A percentile compares a stretch with the other conserved stretches of the same genome.
These are phyloP conservation scores for Euphorbia lathyris DNA, from an alignment of 345 rosid genomes.

Conservation along the genomic window DNA sequence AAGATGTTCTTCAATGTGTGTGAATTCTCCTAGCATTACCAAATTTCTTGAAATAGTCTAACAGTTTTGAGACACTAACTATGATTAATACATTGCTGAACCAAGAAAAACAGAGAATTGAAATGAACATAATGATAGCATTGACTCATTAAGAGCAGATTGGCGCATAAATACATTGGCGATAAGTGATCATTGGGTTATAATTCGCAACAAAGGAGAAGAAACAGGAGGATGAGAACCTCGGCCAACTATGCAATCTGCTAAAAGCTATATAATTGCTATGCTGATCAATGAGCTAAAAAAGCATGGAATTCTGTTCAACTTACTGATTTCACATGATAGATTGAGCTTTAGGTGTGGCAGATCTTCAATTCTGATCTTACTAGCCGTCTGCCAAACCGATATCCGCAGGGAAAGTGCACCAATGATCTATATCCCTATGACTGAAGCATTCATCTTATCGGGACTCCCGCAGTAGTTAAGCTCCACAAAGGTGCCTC, in stretches of 20 bases:
- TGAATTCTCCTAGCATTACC: not conserved
- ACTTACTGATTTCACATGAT: not conserved
- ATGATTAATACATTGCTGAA: not conserved
- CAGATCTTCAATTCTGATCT: conserved; percentile 3
- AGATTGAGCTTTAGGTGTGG: not conserved
- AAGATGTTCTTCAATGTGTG: not conserved
- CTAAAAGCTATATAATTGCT: not conserved
- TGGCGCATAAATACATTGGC: not conserved
- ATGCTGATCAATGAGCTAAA: not conserved
- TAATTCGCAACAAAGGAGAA: not conserved
- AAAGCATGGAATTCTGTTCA: not conserved
- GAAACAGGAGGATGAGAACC: not conserved
- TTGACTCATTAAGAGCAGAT: not conserved
- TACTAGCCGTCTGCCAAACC: not conserved
- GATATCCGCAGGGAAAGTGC: not conserved
- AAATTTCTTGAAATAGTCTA: not conserved
- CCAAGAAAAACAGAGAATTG: not conserved
- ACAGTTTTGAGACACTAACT: not conserved
- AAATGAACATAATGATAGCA: not conserved
- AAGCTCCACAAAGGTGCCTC: conserved; percentile 81
- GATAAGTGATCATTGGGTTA: not conserved
- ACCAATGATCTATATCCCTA: conserved; percentile 45
- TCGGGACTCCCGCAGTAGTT: conserved; percentile 53
- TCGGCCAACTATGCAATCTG: not conserved
- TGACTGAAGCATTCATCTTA: conserved; percentile 57